Evolutionary conservation across 306 rosid genomes (phyloP), one percentile per base, ranked within the genome.

Genomic region (Cicer cuneatum): DNA sequence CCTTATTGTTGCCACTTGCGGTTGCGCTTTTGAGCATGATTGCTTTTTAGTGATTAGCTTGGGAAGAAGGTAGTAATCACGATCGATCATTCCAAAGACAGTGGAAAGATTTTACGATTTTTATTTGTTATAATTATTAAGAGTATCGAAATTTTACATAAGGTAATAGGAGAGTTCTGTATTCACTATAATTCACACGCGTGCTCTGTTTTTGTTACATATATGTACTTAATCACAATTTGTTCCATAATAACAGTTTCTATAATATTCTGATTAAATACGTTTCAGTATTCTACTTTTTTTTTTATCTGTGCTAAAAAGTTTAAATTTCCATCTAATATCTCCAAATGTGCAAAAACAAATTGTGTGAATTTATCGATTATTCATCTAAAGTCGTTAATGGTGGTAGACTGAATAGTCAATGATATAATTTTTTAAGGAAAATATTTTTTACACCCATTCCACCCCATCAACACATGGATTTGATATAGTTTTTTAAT

Each of bases 231-330:
- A 12, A 62, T 72, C 71, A 66, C 42, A 19, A 58, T 35, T 74
- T 75, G 56, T 66, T 76, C 51, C 9, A 48, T 73, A 80, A 80
- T 80, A 72, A 67, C 47, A 47, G 45, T 72, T 38, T 52, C 7
- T 56, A 18, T 10, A 47, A 15, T 49, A 7, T 47, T 72, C 77
- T 67, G 35, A 18, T 37, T 54, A 49, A 21, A 53, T 10, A 0
- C 10, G 59, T 53, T 53, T 18, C 1, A 8, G 7, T 11, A 15
- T 2, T 29, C 33, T 37, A 35, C 7, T 5, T 0, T 43, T 1
- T 14, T 57, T 10, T 13, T 21, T n/a, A n/a, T 29, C 33, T 24
- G 43, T 54, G 37, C 40, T 29, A 19, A 40, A 40, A 65, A 9
- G 14, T 10, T 62, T n/a, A n/a, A 29, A 39, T 49, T 38, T 75